These are phyloP conservation scores for Mortierella sp. DNA, from an alignment of 371 early-diverging fungal species.

Conservation along the genomic window DNA sequence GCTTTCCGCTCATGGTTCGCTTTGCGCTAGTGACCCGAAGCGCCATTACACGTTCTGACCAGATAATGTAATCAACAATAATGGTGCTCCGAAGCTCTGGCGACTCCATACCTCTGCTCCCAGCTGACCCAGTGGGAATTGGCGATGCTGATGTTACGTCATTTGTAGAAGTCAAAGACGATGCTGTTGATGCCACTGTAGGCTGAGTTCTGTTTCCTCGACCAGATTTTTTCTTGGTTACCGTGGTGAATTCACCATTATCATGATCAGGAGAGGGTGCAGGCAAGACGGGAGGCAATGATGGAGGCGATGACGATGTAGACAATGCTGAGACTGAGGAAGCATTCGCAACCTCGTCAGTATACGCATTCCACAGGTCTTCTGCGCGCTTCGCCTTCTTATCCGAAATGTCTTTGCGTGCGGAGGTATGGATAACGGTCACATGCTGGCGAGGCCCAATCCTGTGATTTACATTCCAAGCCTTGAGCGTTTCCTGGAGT, in stretches of 20 bases:
- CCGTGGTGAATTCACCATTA: conserved; percentile 1
- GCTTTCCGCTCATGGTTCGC: conserved; percentile 7
- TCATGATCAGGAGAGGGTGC: not conserved
- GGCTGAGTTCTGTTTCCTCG: not conserved
- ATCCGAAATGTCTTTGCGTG: conserved; percentile 12
- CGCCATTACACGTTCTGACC: conserved; percentile 42
- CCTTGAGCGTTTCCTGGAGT: conserved; percentile 12
- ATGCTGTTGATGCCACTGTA: not conserved
- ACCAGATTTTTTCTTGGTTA: conserved; percentile 5
- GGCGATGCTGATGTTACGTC: not conserved
- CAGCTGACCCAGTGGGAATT: no score
- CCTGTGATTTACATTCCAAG: conserved; percentile 38
- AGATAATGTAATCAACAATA: conserved; percentile 30
- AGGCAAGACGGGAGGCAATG: not conserved
- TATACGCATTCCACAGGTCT: conserved; percentile 35
- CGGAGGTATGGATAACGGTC: conserved; percentile 59
- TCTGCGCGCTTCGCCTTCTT: conserved; percentile 26
- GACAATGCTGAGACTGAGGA: not conserved
- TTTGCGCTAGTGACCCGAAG: conserved; percentile 18
- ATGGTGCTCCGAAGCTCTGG: conserved; percentile 16
- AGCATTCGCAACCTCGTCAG: conserved; percentile 17
- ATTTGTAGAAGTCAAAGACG: not conserved
- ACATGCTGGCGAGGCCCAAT: conserved; percentile 56
- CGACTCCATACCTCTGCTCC: no score
- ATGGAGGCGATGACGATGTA: not conserved